These are phyloP conservation scores for Penicillium canariense DNA, from an alignment of 495 filamentous ascomycete species.

Conservation along the genomic window DNA sequence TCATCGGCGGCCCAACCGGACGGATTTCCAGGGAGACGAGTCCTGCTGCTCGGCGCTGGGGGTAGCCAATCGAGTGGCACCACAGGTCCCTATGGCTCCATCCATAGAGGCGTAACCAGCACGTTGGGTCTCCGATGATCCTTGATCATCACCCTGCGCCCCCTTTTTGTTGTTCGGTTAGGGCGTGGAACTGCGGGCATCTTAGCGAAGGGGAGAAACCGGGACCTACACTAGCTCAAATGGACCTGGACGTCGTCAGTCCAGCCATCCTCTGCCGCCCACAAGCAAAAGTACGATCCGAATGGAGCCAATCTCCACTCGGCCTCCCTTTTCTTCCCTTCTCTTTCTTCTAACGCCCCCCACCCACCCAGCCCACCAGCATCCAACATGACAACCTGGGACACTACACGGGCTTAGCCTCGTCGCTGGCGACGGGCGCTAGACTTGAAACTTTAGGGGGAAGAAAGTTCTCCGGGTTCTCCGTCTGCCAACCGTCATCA, in stretches of 20 bases:
- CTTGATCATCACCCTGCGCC: not conserved
- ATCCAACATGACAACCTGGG: not conserved
- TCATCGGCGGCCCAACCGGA: slow-evolving; percentile 24
- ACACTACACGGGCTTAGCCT: not conserved
- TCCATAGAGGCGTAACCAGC: slow-evolving; percentile 8
- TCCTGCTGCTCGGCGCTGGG: slow-evolving; percentile 21
- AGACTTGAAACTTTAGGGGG: slow-evolving; percentile 21
- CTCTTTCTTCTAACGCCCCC: slow-evolving; percentile 5
- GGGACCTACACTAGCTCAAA: too few relatives aligned
- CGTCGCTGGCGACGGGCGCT: slow-evolving; percentile 12
- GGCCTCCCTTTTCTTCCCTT: slow-evolving; percentile 13
- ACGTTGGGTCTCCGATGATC: slow-evolving; percentile 15
- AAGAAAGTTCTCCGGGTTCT: slow-evolving; percentile 11
- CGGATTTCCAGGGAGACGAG: slow-evolving; percentile 14
- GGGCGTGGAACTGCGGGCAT: not conserved
- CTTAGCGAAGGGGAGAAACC: too few relatives aligned
- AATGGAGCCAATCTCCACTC: slow-evolving; percentile 9
- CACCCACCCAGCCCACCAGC: not conserved
- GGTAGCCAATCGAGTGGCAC: slow-evolving; percentile 18
- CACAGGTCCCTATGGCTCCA: not conserved
- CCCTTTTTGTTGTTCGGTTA: not conserved
- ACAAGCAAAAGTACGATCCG: not conserved
- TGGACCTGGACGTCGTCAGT: not conserved
- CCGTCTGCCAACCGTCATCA: not conserved
- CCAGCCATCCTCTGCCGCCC: too few relatives aligned